These are phyloP conservation scores for Fusarium newnesense DNA, from an alignment of 2,329 filamentous ascomycete species.

Conservation along the genomic window DNA sequence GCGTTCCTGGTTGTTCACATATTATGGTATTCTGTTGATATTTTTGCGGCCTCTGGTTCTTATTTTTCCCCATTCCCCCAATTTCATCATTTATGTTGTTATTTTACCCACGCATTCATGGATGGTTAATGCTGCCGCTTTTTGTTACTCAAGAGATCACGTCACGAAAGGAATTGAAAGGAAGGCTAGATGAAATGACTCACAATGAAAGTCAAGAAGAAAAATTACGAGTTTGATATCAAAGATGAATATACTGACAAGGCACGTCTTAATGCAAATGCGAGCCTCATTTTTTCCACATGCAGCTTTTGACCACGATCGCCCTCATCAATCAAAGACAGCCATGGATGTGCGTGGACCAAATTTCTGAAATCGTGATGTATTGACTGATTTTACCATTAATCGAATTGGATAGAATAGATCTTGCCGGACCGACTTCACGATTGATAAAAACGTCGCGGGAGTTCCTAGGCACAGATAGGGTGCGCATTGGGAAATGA, in stretches of 20 bases:
- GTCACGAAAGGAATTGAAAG: conserved; percentile 32
- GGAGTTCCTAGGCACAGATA: conserved; percentile 19
- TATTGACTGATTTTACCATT: neutral
- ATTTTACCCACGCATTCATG: conserved; percentile 25
- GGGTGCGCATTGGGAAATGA: conserved; percentile 26
- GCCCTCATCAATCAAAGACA: neutral
- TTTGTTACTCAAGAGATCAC: conserved; percentile 33
- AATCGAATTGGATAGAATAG: neutral
- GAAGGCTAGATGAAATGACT: conserved; percentile 32
- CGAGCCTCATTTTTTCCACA: conserved; percentile 25
- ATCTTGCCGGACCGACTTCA: conserved; percentile 6
- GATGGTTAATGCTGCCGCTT: conserved; percentile 24
- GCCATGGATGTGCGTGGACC: neutral
- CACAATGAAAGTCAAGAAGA: conserved; percentile 29
- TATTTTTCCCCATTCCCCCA: neutral
- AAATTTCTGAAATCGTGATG: neutral
- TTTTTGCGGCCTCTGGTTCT: conserved; percentile 1
- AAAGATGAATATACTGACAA: conserved; percentile 36
- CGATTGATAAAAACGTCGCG: conserved; percentile 7
- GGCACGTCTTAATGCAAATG: conserved; percentile 26
- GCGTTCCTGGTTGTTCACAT: conserved; percentile 41
- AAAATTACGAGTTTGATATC: conserved; percentile 39
- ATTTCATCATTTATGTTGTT: conserved; percentile 18
- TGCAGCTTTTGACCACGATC: neutral
- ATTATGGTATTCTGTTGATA: conserved; percentile 29